These are phyloP conservation scores for Aspergillus sp. DNA, from an alignment of 2,329 filamentous ascomycete species.

Conservation along the genomic window DNA sequence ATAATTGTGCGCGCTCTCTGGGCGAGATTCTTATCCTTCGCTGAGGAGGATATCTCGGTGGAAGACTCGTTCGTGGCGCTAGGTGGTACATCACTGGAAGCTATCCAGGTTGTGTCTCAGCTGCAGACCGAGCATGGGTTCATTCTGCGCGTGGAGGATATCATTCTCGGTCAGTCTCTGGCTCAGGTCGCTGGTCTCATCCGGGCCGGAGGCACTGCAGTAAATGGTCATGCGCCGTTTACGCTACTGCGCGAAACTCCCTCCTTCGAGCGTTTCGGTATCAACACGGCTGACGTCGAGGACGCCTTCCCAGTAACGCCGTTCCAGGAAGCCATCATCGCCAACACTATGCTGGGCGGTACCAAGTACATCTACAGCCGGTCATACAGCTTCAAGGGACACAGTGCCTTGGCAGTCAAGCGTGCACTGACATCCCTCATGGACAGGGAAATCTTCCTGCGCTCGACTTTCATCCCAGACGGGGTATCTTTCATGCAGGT, in stretches of 20 bases:
- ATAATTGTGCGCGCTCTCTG: background rate
- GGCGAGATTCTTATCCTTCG: slow-evolving; percentile 3
- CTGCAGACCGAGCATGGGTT: background rate
- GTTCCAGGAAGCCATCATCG: background rate
- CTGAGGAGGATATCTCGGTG: background rate
- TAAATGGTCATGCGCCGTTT: background rate
- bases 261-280: background rate
- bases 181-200: background rate
- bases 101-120: slow-evolving; percentile 5
- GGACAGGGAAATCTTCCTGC: background rate
- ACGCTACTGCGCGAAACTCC: background rate
- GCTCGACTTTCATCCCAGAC: background rate
- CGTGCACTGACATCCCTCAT: background rate
- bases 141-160: background rate
- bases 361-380: background rate
- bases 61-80: slow-evolving; percentile 4
- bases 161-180: background rate
- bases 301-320: background rate
- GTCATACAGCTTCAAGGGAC: background rate
- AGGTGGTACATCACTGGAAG: slow-evolving; percentile 13
- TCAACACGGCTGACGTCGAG: background rate
- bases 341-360: background rate
- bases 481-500: background rate
- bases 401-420: background rate
- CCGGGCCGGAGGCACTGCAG: background rate